Base-by-base conservation (phyloP, 306 rosid species). In the Inga leiocalycina region DNA sequence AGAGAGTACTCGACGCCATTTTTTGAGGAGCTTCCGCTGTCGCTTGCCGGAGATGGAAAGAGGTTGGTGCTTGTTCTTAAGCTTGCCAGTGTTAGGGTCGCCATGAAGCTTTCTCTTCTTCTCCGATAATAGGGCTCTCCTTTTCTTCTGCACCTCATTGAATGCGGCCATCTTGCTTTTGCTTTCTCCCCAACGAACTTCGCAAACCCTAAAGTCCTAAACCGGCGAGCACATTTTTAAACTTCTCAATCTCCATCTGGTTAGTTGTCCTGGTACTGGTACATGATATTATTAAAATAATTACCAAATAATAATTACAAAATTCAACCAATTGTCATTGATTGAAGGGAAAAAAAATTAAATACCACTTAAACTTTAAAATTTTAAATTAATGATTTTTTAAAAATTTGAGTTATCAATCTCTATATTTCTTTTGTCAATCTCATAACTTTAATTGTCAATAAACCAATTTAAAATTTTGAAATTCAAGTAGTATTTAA, bases 1-100 rank as follows among this genome's bases (percentile, higher is more conserved):
- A 65, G 83, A 49, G 48, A 24, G 35, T 82, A 94, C 98, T 62
- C 99, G 85, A 80, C 96, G 96, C 90, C 91, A 88, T 80, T 87
- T 89, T 78, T 91, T 92, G 82, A 92, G 71, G 85, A 96, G 95
- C 97, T 93, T 96, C 81, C 96, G 97, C 91, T 96, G 90, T 79
- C 98, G 99, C 83, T 96, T 96, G 61, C 94, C 94, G 66, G 99
- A 96, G 11, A 92, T 62, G 32, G 92, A 79, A 71, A 67, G 72
- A 13, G 92, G 89, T 34, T 92, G 97, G 14, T 81, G 44, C 80
- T 79, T 90, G 76, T 48, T 78, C 88, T 91, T 90, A 41, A 93
- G 94, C 87, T 92, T 96, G 34, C 95, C 89, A 11, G 92, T 86
- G 52, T 44, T 30, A 32, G 97, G 97, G 44, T 93, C 94, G 3